Base-by-base conservation (phyloP, 306 rosid genomes). In the Astragalus glycyphyllos region DNA sequence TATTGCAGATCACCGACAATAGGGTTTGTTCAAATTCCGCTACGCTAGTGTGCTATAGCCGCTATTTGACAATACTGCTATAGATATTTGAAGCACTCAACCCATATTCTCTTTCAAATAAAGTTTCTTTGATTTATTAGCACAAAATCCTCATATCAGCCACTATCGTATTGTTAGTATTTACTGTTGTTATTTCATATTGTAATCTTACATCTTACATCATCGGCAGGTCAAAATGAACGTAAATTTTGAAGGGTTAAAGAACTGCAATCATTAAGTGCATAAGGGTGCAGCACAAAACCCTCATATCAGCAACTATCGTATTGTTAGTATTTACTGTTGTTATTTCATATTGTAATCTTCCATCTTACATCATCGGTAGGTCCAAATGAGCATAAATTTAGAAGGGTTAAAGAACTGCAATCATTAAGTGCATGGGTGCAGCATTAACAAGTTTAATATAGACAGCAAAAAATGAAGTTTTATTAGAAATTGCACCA, bases 81-180 rank as follows among this genome's bases (percentile, higher is more conserved):
- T 9, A 16, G 35, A 63, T 53, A 74, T 29, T 40, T 48, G 58
- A 42, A 65, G 58, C 65, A 64, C 48, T 74, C 57, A 64, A 42
- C 58, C 47, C 37, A 64, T 74, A 51, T 49, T 34, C 11, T 60
- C 47, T 6, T 20, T 45, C 26, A 73, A 44, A 66, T 20, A 10
- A 32, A 7, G 50, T 34, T 40, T 8, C 12, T 26, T 13, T 8
- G 2, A 32, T 63, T 45, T 29, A 38, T 69, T 31, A 38, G 53
- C 38, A 53, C 8, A 42, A 42, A 54, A 32, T 26, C 35, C 54
- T 23, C 29, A 44, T 26, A 7, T 26, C 17, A 42, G 23, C 29
- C 48, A 12, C 16, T 5, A 60, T 20, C n/a, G 23, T 1, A 14
- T 38, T 6, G 17, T 17, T 41, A 17, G 9, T 38, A 9, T 38